Conservation (phyloP, 768 basidiomycete species). For the Amanita molliuscula region DNA sequence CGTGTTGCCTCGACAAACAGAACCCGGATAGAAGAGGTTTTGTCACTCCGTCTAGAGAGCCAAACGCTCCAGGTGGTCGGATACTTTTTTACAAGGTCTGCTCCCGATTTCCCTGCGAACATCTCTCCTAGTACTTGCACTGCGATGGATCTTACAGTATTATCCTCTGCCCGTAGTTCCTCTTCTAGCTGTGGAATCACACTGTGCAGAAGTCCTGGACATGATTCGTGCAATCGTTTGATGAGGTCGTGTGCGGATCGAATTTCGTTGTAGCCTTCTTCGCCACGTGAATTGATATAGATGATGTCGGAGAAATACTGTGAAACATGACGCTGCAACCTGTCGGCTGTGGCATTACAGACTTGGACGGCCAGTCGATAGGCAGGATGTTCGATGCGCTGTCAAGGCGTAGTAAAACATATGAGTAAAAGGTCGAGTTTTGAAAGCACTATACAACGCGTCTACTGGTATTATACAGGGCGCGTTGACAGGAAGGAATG, state of each 20-base stretch:
- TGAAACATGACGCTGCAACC: conserved; percentile 80
- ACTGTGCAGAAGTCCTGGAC: conserved; percentile 74
- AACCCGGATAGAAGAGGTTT: conserved; percentile 55
- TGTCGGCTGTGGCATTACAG: conserved; percentile 76
- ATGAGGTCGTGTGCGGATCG: conserved; percentile 77
- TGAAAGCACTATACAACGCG: conserved; percentile 2
- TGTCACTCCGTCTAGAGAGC: conserved; percentile 73
- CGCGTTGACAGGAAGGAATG: conserved; percentile 3
- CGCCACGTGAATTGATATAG: conserved; percentile 36
- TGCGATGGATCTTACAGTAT: conserved; percentile 65
- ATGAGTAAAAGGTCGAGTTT: conserved; percentile 5
- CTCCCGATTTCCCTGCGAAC: conserved; percentile 69
- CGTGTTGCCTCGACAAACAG: conserved; percentile 67
- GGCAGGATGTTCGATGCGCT: conserved; percentile 66
- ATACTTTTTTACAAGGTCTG: conserved; percentile 71
- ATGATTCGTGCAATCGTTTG: conserved; percentile 68
- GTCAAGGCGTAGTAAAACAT: conserved; percentile 6
- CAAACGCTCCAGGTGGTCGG: conserved; percentile 81
- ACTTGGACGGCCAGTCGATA: conserved; percentile 79
- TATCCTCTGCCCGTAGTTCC: conserved; percentile 70
- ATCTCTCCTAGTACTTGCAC: conserved; percentile 85
- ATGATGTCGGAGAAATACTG: conserved; percentile 92
- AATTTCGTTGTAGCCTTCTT: conserved; percentile 62
- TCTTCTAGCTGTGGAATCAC: conserved; percentile 92
- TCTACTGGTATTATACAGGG: conserved; percentile 1